These are phyloP conservation scores for Talaromyces sp. DNA, from an alignment of 2,329 filamentous ascomycete genomes.

Conservation along the genomic window DNA sequence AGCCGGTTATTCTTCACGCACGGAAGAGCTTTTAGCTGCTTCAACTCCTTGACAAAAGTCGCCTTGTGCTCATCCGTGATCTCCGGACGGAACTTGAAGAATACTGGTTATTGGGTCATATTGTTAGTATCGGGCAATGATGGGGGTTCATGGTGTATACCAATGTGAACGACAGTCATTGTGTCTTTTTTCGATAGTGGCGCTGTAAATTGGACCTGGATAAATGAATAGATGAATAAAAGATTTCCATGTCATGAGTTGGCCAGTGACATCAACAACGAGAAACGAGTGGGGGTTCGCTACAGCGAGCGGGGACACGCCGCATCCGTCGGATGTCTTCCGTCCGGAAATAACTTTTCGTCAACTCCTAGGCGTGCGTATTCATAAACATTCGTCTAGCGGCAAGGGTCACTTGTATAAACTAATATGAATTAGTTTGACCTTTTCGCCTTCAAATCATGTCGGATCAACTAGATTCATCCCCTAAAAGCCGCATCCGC, in stretches of 20 bases:
- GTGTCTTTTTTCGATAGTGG: neutral
- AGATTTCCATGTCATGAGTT: neutral
- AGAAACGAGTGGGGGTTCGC: neutral
- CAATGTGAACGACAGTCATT: slow-evolving; percentile 8
- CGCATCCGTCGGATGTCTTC: neutral
- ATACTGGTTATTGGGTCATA: slow-evolving; percentile 27
- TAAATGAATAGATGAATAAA: neutral
- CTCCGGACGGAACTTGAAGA: slow-evolving; percentile 47
- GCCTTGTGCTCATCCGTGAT: slow-evolving; percentile 39
- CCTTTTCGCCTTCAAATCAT: neutral
- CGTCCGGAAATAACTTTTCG: neutral
- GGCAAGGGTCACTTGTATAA: neutral
- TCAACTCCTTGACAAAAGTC: slow-evolving; percentile 45
- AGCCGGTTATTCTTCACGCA: slow-evolving; percentile 47
- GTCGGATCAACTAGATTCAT: slow-evolving; percentile 19
- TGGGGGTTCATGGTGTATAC: neutral
- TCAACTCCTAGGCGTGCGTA: neutral
- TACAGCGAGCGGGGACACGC: neutral
- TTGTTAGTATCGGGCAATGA: neutral
- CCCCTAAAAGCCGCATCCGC: slow-evolving; percentile 25
- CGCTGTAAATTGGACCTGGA: neutral
- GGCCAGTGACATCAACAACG: neutral
- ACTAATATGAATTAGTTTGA: neutral
- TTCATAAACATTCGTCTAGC: neutral
- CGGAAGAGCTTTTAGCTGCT: slow-evolving; percentile 44